These are phyloP conservation scores for Chaetoceros tenuissimus DNA, from an alignment of 108 stramenopile species.

Conservation along the genomic window DNA sequence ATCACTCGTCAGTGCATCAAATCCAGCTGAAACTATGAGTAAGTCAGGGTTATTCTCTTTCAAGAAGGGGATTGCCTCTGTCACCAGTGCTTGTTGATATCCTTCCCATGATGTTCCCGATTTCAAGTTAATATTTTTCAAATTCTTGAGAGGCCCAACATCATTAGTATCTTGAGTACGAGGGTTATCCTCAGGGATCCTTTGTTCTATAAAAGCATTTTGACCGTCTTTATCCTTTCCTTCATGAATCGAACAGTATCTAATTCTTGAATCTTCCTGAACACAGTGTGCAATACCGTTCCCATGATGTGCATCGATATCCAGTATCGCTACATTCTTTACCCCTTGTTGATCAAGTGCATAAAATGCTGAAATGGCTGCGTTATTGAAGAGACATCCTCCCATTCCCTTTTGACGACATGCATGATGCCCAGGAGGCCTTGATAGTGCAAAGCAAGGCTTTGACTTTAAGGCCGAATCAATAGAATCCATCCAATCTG, in stretches of 20 bases:
- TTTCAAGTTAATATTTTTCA: slow-evolving; percentile 75
- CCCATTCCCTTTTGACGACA: slow-evolving; percentile 48
- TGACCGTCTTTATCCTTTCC: slow-evolving; percentile 37
- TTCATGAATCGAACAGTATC: slow-evolving; percentile 70
- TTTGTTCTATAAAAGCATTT: slow-evolving; percentile 41
- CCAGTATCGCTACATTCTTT: slow-evolving; percentile 33
- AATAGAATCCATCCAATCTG: slow-evolving; percentile 12
- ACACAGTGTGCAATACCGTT: slow-evolving; percentile 54
- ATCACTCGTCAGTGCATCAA: slow-evolving; percentile 46
- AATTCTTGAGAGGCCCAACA: slow-evolving; percentile 31
- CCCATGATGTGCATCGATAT: slow-evolving; percentile 51
- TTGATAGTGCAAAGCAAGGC: slow-evolving; percentile 43
- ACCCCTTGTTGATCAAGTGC: slow-evolving; percentile 32
- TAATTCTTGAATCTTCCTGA: slow-evolving; percentile 38
- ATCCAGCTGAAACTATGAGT: slow-evolving; percentile 75
- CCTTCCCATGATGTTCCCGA: slow-evolving; percentile 57
- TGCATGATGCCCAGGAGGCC: slow-evolving; percentile 91
- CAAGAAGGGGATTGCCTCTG: slow-evolving; percentile 54
- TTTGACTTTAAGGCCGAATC: slow-evolving; percentile 1
- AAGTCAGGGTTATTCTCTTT: slow-evolving; percentile 55
- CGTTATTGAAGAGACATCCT: slow-evolving; percentile 86
- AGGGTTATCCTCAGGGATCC: slow-evolving; percentile 25
- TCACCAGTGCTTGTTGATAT: slow-evolving; percentile 49
- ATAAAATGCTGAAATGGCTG: slow-evolving; percentile 66
- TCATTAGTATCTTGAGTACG: slow-evolving; percentile 35